phyloP scores from a whole-genome alignment of 768 basidiomycete species.

The Russula earlei region DNA sequence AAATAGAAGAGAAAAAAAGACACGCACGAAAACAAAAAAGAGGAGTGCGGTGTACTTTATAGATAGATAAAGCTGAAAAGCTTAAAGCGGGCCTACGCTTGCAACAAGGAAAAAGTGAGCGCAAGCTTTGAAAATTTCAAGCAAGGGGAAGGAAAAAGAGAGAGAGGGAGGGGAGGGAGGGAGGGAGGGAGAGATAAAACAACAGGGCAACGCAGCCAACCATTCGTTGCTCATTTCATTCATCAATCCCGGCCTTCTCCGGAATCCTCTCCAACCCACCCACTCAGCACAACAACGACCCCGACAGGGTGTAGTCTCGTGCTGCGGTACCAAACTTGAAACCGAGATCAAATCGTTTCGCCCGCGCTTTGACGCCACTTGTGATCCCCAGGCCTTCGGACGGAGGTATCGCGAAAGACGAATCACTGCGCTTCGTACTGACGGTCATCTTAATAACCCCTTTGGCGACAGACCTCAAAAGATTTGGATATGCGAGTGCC shows the following conservation, averaged over 20 bases:
- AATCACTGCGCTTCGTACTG: slow-evolving; percentile 47
- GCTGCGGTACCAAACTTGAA: slow-evolving; percentile 64
- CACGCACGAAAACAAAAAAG: slow-evolving; percentile 35
- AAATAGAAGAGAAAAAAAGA: slow-evolving; percentile 28
- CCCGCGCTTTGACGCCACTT: slow-evolving; percentile 41
- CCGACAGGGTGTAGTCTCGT: slow-evolving; percentile 56
- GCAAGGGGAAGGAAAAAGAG: neutral
- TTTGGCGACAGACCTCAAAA: neutral
- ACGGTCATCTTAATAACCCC: no score
- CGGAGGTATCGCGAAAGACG: slow-evolving; percentile 52
- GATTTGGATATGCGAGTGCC: slow-evolving; percentile 63
- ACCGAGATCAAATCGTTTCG: slow-evolving; percentile 50
- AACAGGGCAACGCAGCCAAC: neutral
- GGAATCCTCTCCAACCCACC: slow-evolving; percentile 39
- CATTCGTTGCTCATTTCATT: neutral
- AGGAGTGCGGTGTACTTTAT: slow-evolving; percentile 28
- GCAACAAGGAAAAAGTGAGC: slow-evolving; percentile 12
- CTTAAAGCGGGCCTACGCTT: slow-evolving; percentile 13
- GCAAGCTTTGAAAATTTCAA: slow-evolving; percentile 6
- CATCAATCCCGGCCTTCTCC: neutral
- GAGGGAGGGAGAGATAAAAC: neutral
- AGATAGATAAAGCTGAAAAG: slow-evolving; percentile 28
- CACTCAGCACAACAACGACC: slow-evolving; percentile 50
- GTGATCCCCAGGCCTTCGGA: slow-evolving; percentile 43
- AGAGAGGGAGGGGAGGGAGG: neutral